Evolutionary conservation across 2,329 filamentous ascomycete genomes (phyloP), one percentile per base, ranked within the genome.

Genomic region (Exophiala phaeomuriformis): DNA sequence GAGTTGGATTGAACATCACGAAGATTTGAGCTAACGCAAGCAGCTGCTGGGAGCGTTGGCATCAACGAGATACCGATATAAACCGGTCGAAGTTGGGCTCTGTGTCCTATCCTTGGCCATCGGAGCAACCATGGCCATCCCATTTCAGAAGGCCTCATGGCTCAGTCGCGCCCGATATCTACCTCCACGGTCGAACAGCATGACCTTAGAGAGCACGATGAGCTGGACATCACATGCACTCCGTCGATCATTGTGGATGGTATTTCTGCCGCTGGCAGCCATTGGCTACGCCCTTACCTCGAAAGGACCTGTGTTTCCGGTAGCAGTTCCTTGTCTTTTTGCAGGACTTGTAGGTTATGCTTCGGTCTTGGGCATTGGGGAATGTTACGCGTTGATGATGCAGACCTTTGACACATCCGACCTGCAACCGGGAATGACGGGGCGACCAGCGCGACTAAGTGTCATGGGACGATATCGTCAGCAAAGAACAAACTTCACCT

Each of bases 391-490:
- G 0, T 71, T 90, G 32, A 78, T 90, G 65, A 90, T 90, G 86
- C 86, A 90, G 65, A 84, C 83, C 0, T 90, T 85, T 66, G 87
- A 90, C 66, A 86, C 83, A n/a, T 88, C 84, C 39, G 87, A 90
- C 66, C 74, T 90, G 3, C 85, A 86, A 61, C 82, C 84, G 1
- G 83, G 84, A 7, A 84, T 85, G 74, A 85, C 78, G 4, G 79
- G 79, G 31, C 74, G 75, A 10, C 75, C 75, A n/a, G 64, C 75
- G 61, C 51, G 64, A 3, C 52, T 33, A 30, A 54, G 60, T 4
- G 69, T 77, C 65, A 69, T 72, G 3, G 68, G 70, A 9, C 67
- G 69, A 27, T 69, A 71, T 31, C 66, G 70, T 12, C 66, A 72
- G 33, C 74, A 78, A 44, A 70, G 79, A 35, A 88, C 81, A 7